These are phyloP conservation scores for Penicillium freii DNA, from an alignment of 2,329 filamentous ascomycete genomes.

Conservation along the genomic window DNA sequence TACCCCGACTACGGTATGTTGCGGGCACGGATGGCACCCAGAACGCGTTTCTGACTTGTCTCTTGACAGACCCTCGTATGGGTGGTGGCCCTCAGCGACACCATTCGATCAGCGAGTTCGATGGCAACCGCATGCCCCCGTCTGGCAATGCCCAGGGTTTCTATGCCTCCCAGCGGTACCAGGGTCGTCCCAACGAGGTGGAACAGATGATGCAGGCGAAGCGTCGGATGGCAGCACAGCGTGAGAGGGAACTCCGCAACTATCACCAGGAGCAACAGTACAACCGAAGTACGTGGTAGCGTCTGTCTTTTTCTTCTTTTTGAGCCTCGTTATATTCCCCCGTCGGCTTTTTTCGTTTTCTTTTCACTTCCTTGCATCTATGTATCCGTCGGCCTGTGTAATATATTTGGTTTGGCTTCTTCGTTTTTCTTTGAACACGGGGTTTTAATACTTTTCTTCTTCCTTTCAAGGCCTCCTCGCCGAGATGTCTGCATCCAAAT, in stretches of 20 bases:
- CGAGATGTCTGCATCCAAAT: conserved; percentile 72
- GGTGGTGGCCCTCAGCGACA: conserved; percentile 67
- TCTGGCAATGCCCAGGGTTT: conserved; percentile 85
- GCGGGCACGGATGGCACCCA: conserved; percentile 26
- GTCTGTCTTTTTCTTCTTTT: conserved; percentile 33
- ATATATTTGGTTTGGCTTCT: conserved; percentile 38
- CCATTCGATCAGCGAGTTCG: conserved; percentile 82
- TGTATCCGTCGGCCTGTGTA: conserved; percentile 47
- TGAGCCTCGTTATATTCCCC: conserved; percentile 38
- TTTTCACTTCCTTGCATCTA: conserved; percentile 33
- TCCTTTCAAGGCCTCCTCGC: conserved; percentile 59
- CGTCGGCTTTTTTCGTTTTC: conserved; percentile 9
- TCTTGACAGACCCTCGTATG: conserved; percentile 65
- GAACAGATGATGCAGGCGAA: conserved; percentile 99
- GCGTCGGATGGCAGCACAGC: conserved; percentile 97
- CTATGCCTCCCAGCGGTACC: conserved; percentile 90
- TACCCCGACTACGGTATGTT: conserved; percentile 61
- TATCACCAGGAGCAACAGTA: conserved; percentile 99
- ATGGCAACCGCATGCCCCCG: conserved; percentile 69
- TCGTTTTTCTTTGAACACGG: conserved; percentile 35
- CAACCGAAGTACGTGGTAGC: conserved; percentile 79
- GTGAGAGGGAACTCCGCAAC: conserved; percentile 97
- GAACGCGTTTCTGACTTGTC: conserved; percentile 26
- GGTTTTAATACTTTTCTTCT: conserved; percentile 42
- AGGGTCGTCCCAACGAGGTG: conserved; percentile 82